phyloP scores from a whole-genome alignment of 208 protist species.

The Leishmania mexicana region DNA sequence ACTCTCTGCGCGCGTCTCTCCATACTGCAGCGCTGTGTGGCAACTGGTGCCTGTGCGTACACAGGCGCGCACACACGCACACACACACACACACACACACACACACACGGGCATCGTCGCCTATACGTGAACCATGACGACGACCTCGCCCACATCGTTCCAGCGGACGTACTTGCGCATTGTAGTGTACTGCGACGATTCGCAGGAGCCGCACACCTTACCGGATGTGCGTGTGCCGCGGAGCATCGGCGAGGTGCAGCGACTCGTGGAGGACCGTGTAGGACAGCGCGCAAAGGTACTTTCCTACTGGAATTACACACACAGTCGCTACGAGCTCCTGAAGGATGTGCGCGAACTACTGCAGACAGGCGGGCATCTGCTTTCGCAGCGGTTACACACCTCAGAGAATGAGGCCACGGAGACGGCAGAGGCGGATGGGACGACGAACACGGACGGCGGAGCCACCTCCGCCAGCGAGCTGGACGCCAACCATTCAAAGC shows the following conservation, averaged over 20 bases:
- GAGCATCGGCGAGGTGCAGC: constrained; percentile 25
- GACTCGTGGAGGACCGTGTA: constrained; percentile 28
- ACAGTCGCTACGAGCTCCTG: constrained; percentile 49
- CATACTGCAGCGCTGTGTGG: not conserved
- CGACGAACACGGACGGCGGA: constrained; percentile 5
- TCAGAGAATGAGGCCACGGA: not conserved
- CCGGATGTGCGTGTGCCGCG: constrained; percentile 22
- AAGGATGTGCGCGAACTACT: constrained; percentile 32
- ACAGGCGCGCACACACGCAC: not conserved
- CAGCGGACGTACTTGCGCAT: constrained; percentile 27
- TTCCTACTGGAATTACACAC: constrained; percentile 61
- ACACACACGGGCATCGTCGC: not conserved
- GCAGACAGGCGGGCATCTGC: constrained; percentile 1
- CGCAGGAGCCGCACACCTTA: constrained; percentile 15
- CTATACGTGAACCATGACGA: not conserved
- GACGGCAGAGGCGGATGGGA: not conserved
- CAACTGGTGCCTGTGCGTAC: not conserved
- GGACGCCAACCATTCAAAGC: not conserved
- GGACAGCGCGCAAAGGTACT: constrained; percentile 37
- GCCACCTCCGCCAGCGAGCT: constrained; percentile 9
- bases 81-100: constrained; percentile 6
- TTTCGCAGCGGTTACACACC: not conserved
- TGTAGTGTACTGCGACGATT: constrained; percentile 47
- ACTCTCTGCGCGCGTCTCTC: not conserved
- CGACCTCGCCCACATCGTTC: not conserved